Evolutionary conservation across 106 monocot genomes (phyloP), one percentile per base, ranked within the genome.

Genomic region (Platanthera guangdongensis): DNA sequence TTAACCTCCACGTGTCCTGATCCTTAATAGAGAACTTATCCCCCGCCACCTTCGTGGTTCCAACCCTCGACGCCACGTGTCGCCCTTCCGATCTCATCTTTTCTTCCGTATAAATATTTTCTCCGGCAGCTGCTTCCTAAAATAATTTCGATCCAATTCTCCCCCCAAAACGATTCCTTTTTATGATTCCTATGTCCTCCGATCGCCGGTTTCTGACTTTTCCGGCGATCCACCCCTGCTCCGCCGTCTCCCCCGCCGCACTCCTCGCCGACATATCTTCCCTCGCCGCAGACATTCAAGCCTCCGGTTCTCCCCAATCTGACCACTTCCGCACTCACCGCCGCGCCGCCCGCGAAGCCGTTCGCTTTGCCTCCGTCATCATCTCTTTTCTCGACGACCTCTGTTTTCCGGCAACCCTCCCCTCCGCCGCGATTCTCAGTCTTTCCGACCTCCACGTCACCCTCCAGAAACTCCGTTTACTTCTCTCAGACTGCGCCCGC

Each of bases 371-470:
- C 10, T 4, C 71, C 71, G 80, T 81, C 28, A 82, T 80, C 9
- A 65, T 76, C 22, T 39, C 83, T 16, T 57, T 94, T 21, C 83
- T 81, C 15, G 84, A 47, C 10, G 82, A 89, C 81, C 50, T 91
- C 4, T 83, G 85, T 53, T 82, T 83, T 19, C 75, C 83, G 50
- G 19, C 50, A 0, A 16, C 45, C 14, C 32, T 82, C 16, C 76
- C 88, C 2, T 9, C 11, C 19, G 82, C 88, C 7, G 76, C 74
- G 3, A 57, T 82, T 51, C 48, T 85, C 39, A n/a, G 76, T 21
- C 73, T 97, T 51, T 82, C 80, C 15, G 94, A 97, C 74, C 86
- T 97, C 73, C 85, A 92, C 76, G 83, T 90, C 59, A 69, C 89
- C 8, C 81, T 94, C n/a, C 97, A 88, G 73, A 89, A 84, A 79